Conservation (phyloP, 192 early-diverging fungal genomes). For the Phlyctochytrium bullatum region DNA sequence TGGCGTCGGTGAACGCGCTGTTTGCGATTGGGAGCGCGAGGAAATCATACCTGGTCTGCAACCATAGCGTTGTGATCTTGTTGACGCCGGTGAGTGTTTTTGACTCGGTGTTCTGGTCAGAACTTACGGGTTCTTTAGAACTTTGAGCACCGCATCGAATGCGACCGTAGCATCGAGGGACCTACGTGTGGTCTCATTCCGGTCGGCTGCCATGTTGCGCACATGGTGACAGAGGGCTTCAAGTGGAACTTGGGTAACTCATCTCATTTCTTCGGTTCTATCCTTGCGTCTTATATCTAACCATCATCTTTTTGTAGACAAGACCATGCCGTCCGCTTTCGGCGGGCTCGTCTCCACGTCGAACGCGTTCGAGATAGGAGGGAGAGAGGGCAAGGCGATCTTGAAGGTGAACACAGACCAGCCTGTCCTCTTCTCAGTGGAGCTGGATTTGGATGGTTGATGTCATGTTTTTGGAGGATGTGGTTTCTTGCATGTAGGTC, state of each 20-base stretch:
- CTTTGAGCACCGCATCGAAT: slow-evolving; percentile 68
- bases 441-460: slow-evolving; percentile 39
- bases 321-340: slow-evolving; percentile 53
- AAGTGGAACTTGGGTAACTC: slow-evolving; percentile 79
- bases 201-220: slow-evolving; percentile 60
- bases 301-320: slow-evolving; percentile 23
- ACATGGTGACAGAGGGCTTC: slow-evolving; percentile 70
- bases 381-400: slow-evolving; percentile 24
- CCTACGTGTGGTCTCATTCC: slow-evolving; percentile 89
- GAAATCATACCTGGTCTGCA: slow-evolving; percentile 63
- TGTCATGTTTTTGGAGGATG: neutral
- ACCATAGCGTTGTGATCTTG: slow-evolving; percentile 73
- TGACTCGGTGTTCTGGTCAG: neutral
- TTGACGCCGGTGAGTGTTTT: slow-evolving; percentile 54
- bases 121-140: slow-evolving; percentile 25
- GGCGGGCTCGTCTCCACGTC: slow-evolving; percentile 82
- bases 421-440: slow-evolving; percentile 80
- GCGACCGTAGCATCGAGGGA: slow-evolving; percentile 64
- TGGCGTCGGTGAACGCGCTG: slow-evolving; percentile 74
- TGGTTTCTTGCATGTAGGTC: neutral
- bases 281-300: neutral
- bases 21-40: slow-evolving; percentile 57
- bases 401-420: slow-evolving; percentile 67
- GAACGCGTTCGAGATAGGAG: slow-evolving; percentile 59
- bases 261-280: slow-evolving; percentile 5